Evolutionary conservation across 2,329 filamentous ascomycete species (phyloP).

Genomic region (Cytospora piceae): DNA sequence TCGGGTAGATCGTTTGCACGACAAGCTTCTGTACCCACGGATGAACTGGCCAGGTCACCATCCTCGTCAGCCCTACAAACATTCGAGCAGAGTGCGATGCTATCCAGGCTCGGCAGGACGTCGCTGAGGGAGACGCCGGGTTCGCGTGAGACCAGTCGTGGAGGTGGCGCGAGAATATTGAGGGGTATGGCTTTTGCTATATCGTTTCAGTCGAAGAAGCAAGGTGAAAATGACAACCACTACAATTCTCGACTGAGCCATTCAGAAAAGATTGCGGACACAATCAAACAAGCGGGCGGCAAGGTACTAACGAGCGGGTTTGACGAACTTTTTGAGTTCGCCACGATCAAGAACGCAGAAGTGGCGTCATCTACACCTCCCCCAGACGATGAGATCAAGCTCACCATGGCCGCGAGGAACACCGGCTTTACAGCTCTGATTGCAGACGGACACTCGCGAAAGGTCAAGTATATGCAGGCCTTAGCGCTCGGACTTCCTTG

Average conservation of each 20-base stretch:
- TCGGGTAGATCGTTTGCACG: constrained; percentile 30
- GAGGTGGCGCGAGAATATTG: constrained; percentile 56
- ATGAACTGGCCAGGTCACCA: constrained; percentile 51
- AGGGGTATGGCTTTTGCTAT: constrained; percentile 85
- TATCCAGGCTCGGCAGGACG: constrained; percentile 33
- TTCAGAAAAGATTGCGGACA: constrained; percentile 54
- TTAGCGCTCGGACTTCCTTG: constrained; percentile 88
- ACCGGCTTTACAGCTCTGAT: constrained; percentile 84
- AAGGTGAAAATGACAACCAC: constrained; percentile 58
- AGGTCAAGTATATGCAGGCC: constrained; percentile 92
- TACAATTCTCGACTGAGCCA: constrained; percentile 42
- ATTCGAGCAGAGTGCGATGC: constrained; percentile 44
- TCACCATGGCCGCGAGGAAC: constrained; percentile 56
- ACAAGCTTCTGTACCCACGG: constrained; percentile 49
- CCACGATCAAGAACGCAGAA: constrained; percentile 41
- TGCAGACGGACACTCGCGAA: constrained; percentile 82
- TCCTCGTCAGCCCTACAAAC: constrained; percentile 38
- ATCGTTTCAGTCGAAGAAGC: constrained; percentile 63
- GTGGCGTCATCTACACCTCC: constrained; percentile 36
- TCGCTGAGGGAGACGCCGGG: constrained; percentile 27
- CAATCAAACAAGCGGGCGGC: constrained; percentile 74
- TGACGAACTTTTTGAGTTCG: constrained; percentile 72
- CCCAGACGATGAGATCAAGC: constrained; percentile 47
- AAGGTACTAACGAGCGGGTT: constrained; percentile 75
- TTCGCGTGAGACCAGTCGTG: constrained; percentile 21